phyloP scores from a whole-genome alignment of 2,329 filamentous ascomycete genomes.

The Aspergillus sp. region DNA sequence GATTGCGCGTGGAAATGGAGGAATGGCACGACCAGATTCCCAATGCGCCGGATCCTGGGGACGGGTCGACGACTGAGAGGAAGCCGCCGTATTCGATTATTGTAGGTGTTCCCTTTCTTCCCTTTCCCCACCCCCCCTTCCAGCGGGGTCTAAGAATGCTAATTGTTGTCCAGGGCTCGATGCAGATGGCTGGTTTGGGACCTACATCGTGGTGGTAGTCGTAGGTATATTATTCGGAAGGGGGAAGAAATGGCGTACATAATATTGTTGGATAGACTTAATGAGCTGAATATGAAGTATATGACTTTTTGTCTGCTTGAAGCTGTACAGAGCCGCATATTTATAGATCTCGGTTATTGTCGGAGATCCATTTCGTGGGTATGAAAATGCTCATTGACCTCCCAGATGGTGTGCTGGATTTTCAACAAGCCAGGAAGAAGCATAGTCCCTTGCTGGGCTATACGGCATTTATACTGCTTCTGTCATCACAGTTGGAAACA shows the following conservation, averaged over 20 bases:
- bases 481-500: not conserved
- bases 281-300: not conserved
- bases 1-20: constrained; percentile 78
- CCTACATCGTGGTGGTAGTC: constrained; percentile 40
- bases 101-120: constrained; percentile 16
- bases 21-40: constrained; percentile 86
- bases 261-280: not conserved
- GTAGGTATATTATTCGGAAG: not conserved
- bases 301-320: not conserved
- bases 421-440: too few relatives aligned
- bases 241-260: too few relatives aligned
- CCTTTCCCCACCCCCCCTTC: not conserved
- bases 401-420: not conserved
- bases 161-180: constrained; percentile 31
- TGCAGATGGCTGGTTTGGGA: constrained; percentile 40
- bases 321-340: not conserved
- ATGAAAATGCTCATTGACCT: not conserved
- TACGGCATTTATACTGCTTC: too few relatives aligned
- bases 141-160: constrained; percentile 2
- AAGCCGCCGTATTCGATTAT: constrained; percentile 47
- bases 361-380: not conserved
- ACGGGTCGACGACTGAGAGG: constrained; percentile 50
- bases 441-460: too few relatives aligned
- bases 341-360: constrained; percentile 1
- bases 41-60: constrained; percentile 56